phyloP scores from a whole-genome alignment of 2,329 filamentous ascomycete genomes.

The Alternaria sp. region DNA sequence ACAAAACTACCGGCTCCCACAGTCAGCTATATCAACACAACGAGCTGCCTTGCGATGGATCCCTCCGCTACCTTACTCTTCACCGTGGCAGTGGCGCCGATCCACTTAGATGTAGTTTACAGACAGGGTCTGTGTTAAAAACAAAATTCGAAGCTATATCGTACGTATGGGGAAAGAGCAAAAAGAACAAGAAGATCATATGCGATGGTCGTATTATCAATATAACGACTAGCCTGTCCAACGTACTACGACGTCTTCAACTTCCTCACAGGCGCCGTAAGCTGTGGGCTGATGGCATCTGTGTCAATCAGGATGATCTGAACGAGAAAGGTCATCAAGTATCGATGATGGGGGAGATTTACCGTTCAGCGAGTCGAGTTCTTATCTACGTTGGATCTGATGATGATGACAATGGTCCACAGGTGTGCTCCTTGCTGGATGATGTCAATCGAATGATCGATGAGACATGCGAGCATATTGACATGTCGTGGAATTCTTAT shows the following conservation, averaged over 20 bases:
- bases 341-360: constrained; percentile 21
- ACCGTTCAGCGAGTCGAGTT: constrained; percentile 15
- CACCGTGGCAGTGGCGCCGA: constrained; percentile 7
- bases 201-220: constrained; percentile 11
- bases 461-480: neutral
- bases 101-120: constrained; percentile 17
- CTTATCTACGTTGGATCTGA: constrained; percentile 17
- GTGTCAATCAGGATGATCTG: constrained; percentile 23
- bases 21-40: constrained; percentile 10
- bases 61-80: constrained; percentile 10
- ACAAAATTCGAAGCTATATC: constrained; percentile 23
- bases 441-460: constrained; percentile 14
- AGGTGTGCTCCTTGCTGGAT: constrained; percentile 11
- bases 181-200: constrained; percentile 8
- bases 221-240: constrained; percentile 16
- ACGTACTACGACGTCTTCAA: constrained; percentile 14
- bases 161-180: constrained; percentile 22
- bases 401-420: constrained; percentile 7
- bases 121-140: constrained; percentile 1
- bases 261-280: constrained; percentile 6
- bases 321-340: constrained; percentile 26
- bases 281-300: constrained; percentile 27
- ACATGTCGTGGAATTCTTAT: neutral
- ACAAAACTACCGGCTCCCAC: neutral
- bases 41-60: constrained; percentile 7